Evolutionary conservation across 75 land plant genomes (phyloP).

Genomic region (Cupressus sempervirens): DNA sequence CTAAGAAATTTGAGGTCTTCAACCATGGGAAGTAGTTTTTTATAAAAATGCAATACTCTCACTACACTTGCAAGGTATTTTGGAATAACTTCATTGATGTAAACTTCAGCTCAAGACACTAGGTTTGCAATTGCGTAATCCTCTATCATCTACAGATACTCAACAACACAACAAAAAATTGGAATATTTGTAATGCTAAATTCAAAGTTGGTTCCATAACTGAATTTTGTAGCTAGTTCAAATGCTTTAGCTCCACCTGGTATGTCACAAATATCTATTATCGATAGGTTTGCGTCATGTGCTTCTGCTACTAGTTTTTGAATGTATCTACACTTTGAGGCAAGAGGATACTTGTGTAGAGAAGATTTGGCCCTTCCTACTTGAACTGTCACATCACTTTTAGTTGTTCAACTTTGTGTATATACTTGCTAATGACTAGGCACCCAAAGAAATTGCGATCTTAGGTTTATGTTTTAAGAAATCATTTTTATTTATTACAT

Average conservation of each 20-base stretch:
- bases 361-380: too few relatives aligned
- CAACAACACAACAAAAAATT: constrained; percentile 68
- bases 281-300: constrained; percentile 37
- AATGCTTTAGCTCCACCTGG: constrained; percentile 96
- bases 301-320: constrained; percentile 63
- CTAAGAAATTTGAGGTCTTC: too few relatives aligned
- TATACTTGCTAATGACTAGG: too few relatives aligned
- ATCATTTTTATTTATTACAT: too few relatives aligned
- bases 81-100: too few relatives aligned
- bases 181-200: constrained; percentile 69
- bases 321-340: constrained; percentile 74
- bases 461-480: too few relatives aligned
- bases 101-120: constrained; percentile 54
- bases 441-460: too few relatives aligned
- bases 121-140: constrained; percentile 72
- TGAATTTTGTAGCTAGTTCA: constrained; percentile 78
- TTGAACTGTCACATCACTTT: too few relatives aligned
- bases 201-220: constrained; percentile 92
- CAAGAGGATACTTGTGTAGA: constrained; percentile 88
- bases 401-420: too few relatives aligned
- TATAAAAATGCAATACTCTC: too few relatives aligned
- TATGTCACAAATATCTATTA: constrained; percentile 56
- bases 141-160: constrained; percentile 93
- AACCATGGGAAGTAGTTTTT: too few relatives aligned
- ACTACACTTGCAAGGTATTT: too few relatives aligned